Evolutionary conservation across 2,329 filamentous ascomycete species (phyloP).

Genomic region (Ophiocordyceps camponoti-saundersi): DNA sequence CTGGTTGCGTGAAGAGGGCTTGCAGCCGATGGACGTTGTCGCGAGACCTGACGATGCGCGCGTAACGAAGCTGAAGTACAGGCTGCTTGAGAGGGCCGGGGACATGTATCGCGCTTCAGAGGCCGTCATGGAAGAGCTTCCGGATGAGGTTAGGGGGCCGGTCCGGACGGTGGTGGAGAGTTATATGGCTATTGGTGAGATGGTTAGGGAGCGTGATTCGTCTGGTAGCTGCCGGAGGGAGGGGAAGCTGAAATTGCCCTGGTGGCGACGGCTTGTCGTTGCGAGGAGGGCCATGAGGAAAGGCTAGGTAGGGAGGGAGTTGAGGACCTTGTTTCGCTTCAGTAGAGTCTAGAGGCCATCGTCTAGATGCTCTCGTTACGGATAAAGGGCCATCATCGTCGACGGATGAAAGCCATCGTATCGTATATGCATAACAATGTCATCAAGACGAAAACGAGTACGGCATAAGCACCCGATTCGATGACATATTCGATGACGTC

Average conservation of each 20-base stretch:
- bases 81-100: not conserved
- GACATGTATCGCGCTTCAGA: slow-evolving; percentile 36
- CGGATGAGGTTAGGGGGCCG: slow-evolving; percentile 39
- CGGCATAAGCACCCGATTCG: too few relatives aligned
- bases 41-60: slow-evolving; percentile 22
- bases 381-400: too few relatives aligned
- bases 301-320: not conserved
- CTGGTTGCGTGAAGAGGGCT: slow-evolving; percentile 43
- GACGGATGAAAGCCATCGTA: too few relatives aligned
- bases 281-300: not conserved
- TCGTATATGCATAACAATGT: too few relatives aligned
- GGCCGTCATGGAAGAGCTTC: slow-evolving; percentile 42
- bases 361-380: too few relatives aligned
- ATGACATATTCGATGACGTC: too few relatives aligned
- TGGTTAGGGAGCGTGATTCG: slow-evolving; percentile 27
- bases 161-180: slow-evolving; percentile 56
- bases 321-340: too few relatives aligned
- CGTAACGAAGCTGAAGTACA: slow-evolving; percentile 2
- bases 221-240: not conserved
- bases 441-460: too few relatives aligned
- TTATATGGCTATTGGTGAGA: slow-evolving; percentile 59
- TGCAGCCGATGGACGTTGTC: slow-evolving; percentile 37
- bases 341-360: too few relatives aligned
- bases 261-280: not conserved
- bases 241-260: not conserved